A percentile compares a stretch with the other conserved stretches of the same genome.
phyloP scores from a whole-genome alignment of 202 grass and related monocot species.

The Brachypodium distachyon region DNA sequence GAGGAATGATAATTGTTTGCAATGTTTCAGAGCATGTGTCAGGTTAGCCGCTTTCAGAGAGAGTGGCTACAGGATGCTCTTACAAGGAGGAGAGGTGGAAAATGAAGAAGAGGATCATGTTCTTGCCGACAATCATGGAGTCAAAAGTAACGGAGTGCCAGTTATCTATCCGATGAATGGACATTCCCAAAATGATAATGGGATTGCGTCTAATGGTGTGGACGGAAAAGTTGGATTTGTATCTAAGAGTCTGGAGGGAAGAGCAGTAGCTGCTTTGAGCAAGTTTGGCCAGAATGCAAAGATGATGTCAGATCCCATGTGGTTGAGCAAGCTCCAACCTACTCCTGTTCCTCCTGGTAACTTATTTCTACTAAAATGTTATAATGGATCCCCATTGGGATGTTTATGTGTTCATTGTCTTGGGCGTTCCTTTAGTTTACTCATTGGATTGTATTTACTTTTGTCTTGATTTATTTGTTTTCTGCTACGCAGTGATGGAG shows the following conservation, averaged over 20 bases:
- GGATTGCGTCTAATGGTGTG: conserved; percentile 17
- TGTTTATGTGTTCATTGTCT: background rate
- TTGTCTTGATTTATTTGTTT: background rate
- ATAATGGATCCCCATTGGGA: background rate
- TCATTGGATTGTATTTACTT: background rate
- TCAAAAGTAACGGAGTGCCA: conserved; percentile 28
- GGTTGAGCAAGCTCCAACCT: conserved; percentile 36
- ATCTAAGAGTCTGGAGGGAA: conserved; percentile 72
- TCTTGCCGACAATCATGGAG: conserved; percentile 29
- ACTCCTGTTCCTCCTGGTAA: conserved; percentile 52
- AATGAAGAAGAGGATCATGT: conserved; percentile 44
- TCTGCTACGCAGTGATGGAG: conserved; percentile 24
- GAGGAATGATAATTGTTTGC: background rate
- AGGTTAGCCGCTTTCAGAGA: conserved; percentile 78
- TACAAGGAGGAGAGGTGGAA: conserved; percentile 84
- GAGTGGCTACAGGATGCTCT: conserved; percentile 86
- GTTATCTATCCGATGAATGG: conserved; percentile 32
- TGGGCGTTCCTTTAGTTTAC: background rate
- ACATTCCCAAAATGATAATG: conserved; percentile 42
- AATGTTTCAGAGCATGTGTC: conserved; percentile 58
- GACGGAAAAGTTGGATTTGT: conserved; percentile 58
- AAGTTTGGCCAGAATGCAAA: conserved; percentile 89
- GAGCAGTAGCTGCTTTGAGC: conserved; percentile 81
- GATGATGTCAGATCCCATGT: conserved; percentile 48
- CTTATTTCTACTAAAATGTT: background rate